These are phyloP conservation scores for Arthrinium puccinioides DNA, from an alignment of 2,329 filamentous ascomycete genomes.

Conservation along the genomic window DNA sequence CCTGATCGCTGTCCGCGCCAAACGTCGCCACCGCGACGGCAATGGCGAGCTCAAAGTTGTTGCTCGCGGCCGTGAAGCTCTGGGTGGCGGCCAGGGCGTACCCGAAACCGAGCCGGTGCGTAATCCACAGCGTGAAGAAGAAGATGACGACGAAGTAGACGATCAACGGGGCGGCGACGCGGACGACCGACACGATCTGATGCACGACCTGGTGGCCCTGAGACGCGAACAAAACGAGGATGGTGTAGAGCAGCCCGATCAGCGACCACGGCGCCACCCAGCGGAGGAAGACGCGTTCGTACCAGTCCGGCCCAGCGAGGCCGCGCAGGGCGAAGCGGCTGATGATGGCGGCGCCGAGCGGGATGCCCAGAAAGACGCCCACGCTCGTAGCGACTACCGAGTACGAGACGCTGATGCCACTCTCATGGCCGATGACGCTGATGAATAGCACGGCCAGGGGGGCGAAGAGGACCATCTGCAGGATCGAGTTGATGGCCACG, in stretches of 20 bases:
- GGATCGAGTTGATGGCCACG: constrained; percentile 66
- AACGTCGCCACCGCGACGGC: constrained; percentile 79
- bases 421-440: constrained; percentile 51
- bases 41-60: constrained; percentile 90
- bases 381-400: constrained; percentile 69
- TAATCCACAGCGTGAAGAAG: constrained; percentile 55
- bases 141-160: constrained; percentile 79
- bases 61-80: constrained; percentile 84
- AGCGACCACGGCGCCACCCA: constrained; percentile 67
- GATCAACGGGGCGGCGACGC: constrained; percentile 72
- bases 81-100: constrained; percentile 68
- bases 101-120: constrained; percentile 61
- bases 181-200: constrained; percentile 75
- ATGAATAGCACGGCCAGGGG: constrained; percentile 65
- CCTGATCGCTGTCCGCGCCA: constrained; percentile 70
- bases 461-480: constrained; percentile 69
- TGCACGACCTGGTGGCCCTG: constrained; percentile 72
- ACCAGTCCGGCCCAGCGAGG: constrained; percentile 50
- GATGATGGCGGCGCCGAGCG: constrained; percentile 70
- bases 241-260: constrained; percentile 79
- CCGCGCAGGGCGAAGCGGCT: constrained; percentile 59
- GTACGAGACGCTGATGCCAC: constrained; percentile 44
- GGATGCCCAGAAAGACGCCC: constrained; percentile 78
- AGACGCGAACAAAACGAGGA: constrained; percentile 76
- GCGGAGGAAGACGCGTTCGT: constrained; percentile 62